Evolutionary conservation across 2,329 filamentous ascomycete genomes (phyloP).

Genomic region (Exserohilum rostratum): DNA sequence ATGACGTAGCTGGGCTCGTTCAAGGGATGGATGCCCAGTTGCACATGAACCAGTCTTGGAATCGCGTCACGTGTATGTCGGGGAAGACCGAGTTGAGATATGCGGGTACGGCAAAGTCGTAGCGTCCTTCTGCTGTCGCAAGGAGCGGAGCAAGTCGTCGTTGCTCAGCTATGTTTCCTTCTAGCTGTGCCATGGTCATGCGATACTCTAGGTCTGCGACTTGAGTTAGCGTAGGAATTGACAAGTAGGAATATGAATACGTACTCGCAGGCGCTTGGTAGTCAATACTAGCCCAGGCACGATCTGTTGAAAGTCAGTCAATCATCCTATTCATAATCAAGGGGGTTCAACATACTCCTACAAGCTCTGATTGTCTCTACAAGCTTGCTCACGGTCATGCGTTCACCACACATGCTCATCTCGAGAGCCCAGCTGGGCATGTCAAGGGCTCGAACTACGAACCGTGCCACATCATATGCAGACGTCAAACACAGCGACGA

Average conservation of each 20-base stretch:
- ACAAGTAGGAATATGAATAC: not conserved
- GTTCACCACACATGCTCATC: slow-evolving; percentile 72
- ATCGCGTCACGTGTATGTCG: slow-evolving; percentile 44
- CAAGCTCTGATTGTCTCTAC: slow-evolving; percentile 56
- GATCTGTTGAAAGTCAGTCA: slow-evolving; percentile 31
- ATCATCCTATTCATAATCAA: not conserved
- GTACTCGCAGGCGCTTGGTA: slow-evolving; percentile 54
- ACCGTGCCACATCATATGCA: slow-evolving; percentile 71
- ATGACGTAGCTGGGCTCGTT: not conserved
- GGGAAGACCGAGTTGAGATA: slow-evolving; percentile 62
- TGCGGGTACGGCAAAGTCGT: slow-evolving; percentile 63
- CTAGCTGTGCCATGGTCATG: slow-evolving; percentile 51
- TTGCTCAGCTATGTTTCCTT: slow-evolving; percentile 43
- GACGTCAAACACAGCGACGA: slow-evolving; percentile 68
- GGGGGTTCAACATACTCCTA: slow-evolving; percentile 27
- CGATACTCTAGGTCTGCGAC: slow-evolving; percentile 53
- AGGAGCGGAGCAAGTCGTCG: slow-evolving; percentile 64
- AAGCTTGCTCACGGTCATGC: slow-evolving; percentile 65
- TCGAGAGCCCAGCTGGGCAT: slow-evolving; percentile 70
- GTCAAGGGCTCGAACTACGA: slow-evolving; percentile 72
- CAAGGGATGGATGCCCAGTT: slow-evolving; percentile 45
- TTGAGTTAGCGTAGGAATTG: slow-evolving; percentile 1
- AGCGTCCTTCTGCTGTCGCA: slow-evolving; percentile 71
- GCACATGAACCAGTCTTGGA: slow-evolving; percentile 49
- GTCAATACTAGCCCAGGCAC: slow-evolving; percentile 42